phyloP scores from a whole-genome alignment of 2,329 filamentous ascomycete genomes.

The Apiospora saccharicola region DNA sequence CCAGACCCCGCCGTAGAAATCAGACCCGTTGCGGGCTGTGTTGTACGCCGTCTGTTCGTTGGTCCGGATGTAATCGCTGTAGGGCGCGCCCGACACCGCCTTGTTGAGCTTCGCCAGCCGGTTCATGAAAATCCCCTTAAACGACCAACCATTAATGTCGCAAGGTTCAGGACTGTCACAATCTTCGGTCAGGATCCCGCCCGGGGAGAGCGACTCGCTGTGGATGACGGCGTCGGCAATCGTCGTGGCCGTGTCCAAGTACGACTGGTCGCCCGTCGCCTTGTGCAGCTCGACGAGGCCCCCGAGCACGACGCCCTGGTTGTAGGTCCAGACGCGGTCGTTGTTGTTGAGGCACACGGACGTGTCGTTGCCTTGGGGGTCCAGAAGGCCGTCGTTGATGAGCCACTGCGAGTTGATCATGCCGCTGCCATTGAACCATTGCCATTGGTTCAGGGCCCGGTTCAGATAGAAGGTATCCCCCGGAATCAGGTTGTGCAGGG shows the following conservation, averaged over 20 bases:
- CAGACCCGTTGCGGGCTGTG: conserved; percentile 37
- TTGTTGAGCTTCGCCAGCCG: conserved; percentile 60
- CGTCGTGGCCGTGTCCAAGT: conserved; percentile 33
- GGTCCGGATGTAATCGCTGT: conserved; percentile 52
- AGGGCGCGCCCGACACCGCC: conserved; percentile 51
- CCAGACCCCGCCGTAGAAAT: neutral
- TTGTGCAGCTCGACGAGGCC: conserved; percentile 61
- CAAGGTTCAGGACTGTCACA: conserved; percentile 41
- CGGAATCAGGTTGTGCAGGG: conserved; percentile 51
- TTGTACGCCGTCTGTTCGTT: conserved; percentile 64
- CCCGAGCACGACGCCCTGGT: conserved; percentile 66
- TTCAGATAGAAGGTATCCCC: conserved; percentile 34
- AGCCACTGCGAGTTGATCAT: conserved; percentile 49
- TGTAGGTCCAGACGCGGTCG: conserved; percentile 54
- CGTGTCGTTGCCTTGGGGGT: conserved; percentile 29
- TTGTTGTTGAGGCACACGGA: conserved; percentile 41
- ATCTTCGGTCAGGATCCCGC: conserved; percentile 52
- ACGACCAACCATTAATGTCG: conserved; percentile 53
- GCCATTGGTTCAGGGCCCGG: conserved; percentile 46
- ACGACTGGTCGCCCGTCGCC: conserved; percentile 42
- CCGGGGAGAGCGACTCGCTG: conserved; percentile 45
- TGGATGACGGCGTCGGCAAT: conserved; percentile 42
- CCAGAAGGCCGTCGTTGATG: conserved; percentile 53
- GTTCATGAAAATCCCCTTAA: conserved; percentile 69
- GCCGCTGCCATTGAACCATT: conserved; percentile 50